A percentile compares a stretch with the other conserved stretches of the same genome.
Evolutionary conservation across 2,329 filamentous ascomycete genomes (phyloP).

Genomic region (Exophiala spinifera): DNA sequence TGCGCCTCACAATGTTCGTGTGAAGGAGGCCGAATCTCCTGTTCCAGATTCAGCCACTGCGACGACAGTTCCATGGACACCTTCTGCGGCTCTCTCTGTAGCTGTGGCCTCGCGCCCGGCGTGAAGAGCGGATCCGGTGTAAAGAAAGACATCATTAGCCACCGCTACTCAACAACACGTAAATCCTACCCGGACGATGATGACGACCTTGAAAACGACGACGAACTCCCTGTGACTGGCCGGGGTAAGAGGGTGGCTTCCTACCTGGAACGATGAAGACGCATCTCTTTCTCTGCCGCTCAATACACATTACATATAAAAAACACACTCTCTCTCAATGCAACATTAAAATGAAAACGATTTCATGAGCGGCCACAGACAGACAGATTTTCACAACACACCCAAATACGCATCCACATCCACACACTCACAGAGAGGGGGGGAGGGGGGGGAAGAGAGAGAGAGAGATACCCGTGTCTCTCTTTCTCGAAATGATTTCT

Average conservation of each 20-base stretch:
- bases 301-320: too few relatives aligned
- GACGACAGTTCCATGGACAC: slow-evolving; percentile 16
- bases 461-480: too few relatives aligned
- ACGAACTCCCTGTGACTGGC: not conserved
- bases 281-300: too few relatives aligned
- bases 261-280: not conserved
- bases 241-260: not conserved
- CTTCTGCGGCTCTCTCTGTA: slow-evolving; percentile 12
- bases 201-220: slow-evolving; percentile 5
- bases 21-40: slow-evolving; percentile 11
- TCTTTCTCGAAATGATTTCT: too few relatives aligned
- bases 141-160: slow-evolving; percentile 2
- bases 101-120: not conserved
- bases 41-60: slow-evolving; percentile 14
- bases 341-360: too few relatives aligned
- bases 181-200: not conserved
- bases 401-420: too few relatives aligned
- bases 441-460: too few relatives aligned
- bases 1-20: slow-evolving; percentile 7
- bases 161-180: not conserved
- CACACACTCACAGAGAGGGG: too few relatives aligned
- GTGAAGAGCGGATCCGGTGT: not conserved
- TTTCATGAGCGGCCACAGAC: too few relatives aligned
- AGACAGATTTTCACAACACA: too few relatives aligned
- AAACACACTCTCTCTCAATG: too few relatives aligned